A percentile compares a stretch with the other conserved stretches of the same genome.
These are phyloP conservation scores for Pyrenophora seminiperda DNA, from an alignment of 2,329 filamentous ascomycete species.

Conservation along the genomic window DNA sequence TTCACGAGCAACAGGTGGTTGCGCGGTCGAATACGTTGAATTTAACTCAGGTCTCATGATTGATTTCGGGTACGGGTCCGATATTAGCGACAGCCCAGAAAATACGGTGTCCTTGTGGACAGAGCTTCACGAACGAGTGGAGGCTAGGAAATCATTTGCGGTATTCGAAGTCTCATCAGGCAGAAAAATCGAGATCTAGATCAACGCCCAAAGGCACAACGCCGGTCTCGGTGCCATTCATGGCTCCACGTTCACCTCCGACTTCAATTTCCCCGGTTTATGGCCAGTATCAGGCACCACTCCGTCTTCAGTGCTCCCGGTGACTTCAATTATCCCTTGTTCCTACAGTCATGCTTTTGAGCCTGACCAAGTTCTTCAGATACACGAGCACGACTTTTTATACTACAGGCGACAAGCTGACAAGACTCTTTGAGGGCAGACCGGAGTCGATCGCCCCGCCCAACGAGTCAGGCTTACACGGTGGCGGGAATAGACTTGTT, in stretches of 20 bases:
- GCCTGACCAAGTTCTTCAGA: conserved; percentile 2
- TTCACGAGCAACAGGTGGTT: neutral
- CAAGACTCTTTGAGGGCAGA: too few relatives aligned
- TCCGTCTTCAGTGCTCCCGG: conserved; percentile 4
- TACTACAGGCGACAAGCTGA: conserved; percentile 8
- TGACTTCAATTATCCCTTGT: conserved; percentile 3
- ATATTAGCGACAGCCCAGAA: conserved; percentile 3
- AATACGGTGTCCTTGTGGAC: conserved; percentile 8
- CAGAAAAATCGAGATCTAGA: conserved; percentile 1
- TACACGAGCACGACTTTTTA: conserved; percentile 13
- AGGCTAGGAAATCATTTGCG: conserved; percentile 6
- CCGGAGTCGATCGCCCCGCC: too few relatives aligned
- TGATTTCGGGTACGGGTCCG: neutral
- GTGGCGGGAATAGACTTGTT: neutral
- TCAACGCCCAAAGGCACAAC: conserved; percentile 1
- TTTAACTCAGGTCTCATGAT: neutral
- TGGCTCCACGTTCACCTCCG: conserved; percentile 3
- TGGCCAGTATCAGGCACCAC: conserved; percentile 7
- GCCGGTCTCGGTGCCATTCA: conserved; percentile 8
- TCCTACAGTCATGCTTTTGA: conserved; percentile 9
- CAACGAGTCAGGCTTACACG: too few relatives aligned
- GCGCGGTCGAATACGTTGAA: neutral
- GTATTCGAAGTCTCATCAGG: conserved; percentile 9
- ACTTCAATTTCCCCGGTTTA: conserved; percentile 1
- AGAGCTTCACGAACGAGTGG: conserved; percentile 8